phyloP scores from a whole-genome alignment of 257 asterid genomes.

The Scutellaria baicalensis region DNA sequence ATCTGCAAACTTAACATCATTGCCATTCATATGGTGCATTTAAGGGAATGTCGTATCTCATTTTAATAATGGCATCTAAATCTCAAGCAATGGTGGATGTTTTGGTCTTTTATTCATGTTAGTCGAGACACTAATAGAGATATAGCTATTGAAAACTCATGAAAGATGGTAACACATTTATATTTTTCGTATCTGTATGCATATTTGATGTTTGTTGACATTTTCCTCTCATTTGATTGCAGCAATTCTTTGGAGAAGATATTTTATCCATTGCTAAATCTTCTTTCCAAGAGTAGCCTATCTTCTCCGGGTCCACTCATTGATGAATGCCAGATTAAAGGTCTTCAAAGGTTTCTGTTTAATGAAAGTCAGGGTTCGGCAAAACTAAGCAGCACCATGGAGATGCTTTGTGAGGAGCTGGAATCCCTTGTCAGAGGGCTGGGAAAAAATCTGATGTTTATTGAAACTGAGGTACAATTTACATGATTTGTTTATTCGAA shows the following conservation, averaged over 20 bases:
- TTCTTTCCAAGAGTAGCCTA: slow-evolving; percentile 25
- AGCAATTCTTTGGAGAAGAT: slow-evolving; percentile 67
- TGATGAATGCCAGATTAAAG: slow-evolving; percentile 50
- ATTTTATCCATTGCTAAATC: slow-evolving; percentile 44
- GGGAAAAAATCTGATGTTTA: slow-evolving; percentile 36
- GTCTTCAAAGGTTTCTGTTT: slow-evolving; percentile 47
- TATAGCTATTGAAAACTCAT: slow-evolving; percentile 1
- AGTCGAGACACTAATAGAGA: not conserved
- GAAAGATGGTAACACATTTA: not conserved
- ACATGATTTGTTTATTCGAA: not conserved
- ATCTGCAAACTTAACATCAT: not conserved
- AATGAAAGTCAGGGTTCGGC: slow-evolving; percentile 32
- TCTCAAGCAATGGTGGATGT: not conserved
- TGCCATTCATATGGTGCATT: not conserved
- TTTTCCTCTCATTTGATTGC: slow-evolving; percentile 25
- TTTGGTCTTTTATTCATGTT: not conserved
- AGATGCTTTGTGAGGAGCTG: slow-evolving; percentile 48
- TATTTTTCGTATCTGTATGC: slow-evolving; percentile 7
- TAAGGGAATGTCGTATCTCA: not conserved
- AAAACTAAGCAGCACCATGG: slow-evolving; percentile 36
- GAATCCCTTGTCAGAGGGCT: slow-evolving; percentile 42
- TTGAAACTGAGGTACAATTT: slow-evolving; percentile 58
- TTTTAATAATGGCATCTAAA: slow-evolving; percentile 1
- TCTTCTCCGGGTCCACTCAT: slow-evolving; percentile 34
- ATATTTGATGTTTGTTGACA: slow-evolving; percentile 1